Base-by-base conservation (phyloP, 148 eudicot genomes). In the Arctostaphylos glauca region DNA sequence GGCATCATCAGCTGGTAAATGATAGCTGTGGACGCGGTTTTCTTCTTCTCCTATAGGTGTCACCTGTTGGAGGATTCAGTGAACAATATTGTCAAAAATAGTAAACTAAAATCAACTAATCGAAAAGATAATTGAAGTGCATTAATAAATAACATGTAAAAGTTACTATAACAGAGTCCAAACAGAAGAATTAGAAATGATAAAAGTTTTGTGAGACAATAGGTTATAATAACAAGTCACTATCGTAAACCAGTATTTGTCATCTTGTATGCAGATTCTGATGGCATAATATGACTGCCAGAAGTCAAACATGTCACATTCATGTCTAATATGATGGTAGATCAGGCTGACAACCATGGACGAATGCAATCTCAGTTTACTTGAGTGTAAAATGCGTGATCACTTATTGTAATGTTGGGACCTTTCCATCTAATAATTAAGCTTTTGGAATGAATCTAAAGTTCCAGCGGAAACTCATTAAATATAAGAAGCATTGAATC, bases 11-110 rank as follows among this genome's bases (percentile, higher is more conserved):
- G 72, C 55, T 19, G 90, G 90, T 49, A 90, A 9, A 74, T 87
- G 92, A 74, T 90, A 90, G 68, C 87, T 90, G 55, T 90, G 92
- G 38, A 84, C 86, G 12, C 75, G 76, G 48, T 86, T 84, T 10
- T 90, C 90, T 74, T 87, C 74, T 82, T 82, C 81, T 15, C 81
- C 83, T 2, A 88, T 86, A 0, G 92, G 92, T 4, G n/a, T 19
- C 50, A 66, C 71, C 71, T 66, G 44, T 31, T 3, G 71, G 43
- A 66, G 71, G 71, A 66, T 31, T 66, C 12, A 66, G 44, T 12
- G 7, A 41, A 66, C 43, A 9, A 66, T 12, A 31, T 66, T 66
- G 71, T 66, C 71, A 31, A 66, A 66, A 3, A 12, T 6, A 13
- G 2, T 66, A 19, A 19, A 59, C 64, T 59, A 21, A 59, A 59